Conservation (phyloP, 2,329 filamentous ascomycete species). For the Apiospora koreana region DNA sequence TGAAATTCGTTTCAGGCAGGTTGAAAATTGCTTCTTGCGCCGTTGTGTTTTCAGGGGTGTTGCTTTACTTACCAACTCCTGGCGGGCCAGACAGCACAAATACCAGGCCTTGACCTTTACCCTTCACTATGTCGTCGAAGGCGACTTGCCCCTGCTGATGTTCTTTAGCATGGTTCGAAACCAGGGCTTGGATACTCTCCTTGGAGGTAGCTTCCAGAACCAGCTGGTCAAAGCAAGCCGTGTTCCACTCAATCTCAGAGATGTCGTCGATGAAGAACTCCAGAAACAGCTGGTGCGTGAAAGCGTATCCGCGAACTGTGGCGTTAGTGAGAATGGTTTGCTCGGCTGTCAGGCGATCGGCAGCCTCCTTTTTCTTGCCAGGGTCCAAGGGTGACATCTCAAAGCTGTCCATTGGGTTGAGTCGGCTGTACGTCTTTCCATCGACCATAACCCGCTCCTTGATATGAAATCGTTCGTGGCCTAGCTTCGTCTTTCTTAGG, state of each 20-base stretch:
- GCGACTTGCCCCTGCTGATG: neutral
- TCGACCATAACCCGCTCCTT: conserved; percentile 38
- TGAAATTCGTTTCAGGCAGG: neutral
- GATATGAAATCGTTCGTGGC: conserved; percentile 28
- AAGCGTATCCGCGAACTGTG: conserved; percentile 32
- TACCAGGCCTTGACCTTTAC: conserved; percentile 39
- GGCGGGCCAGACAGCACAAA: conserved; percentile 45
- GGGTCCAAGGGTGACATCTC: conserved; percentile 18
- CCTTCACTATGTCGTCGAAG: conserved; percentile 18
- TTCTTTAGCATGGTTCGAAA: neutral
- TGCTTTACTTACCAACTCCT: conserved; percentile 35
- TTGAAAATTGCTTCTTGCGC: conserved; percentile 14
- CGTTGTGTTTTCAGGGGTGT: conserved; percentile 13
- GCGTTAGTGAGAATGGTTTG: conserved; percentile 26
- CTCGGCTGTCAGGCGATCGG: conserved; percentile 28
- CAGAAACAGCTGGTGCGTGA: conserved; percentile 33
- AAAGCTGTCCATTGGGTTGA: conserved; percentile 26
- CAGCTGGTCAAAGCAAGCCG: conserved; percentile 48
- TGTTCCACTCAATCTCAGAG: conserved; percentile 48
- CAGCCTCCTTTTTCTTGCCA: conserved; percentile 24
- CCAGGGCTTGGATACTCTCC: conserved; percentile 50
- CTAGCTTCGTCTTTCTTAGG: conserved; percentile 18
- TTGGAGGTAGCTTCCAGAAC: conserved; percentile 52
- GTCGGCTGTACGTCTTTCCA: conserved; percentile 33
- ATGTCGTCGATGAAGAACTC: conserved; percentile 43